Conservation (phyloP, 306 rosid genomes). For the Canavalia ensiformis region DNA sequence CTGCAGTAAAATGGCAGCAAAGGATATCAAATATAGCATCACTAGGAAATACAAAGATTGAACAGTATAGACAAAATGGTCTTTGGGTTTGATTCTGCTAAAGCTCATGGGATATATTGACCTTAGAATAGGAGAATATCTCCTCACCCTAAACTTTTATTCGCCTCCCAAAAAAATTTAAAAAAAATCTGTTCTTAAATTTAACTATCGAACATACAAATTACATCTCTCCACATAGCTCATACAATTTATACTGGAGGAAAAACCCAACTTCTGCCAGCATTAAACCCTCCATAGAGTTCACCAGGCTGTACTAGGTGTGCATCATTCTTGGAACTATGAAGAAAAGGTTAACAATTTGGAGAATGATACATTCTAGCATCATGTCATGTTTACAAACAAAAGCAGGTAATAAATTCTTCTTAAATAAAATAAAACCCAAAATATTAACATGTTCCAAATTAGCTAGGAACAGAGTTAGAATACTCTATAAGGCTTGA, state of each 20-base stretch:
- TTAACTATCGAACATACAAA: not conserved
- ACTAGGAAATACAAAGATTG: conserved; percentile 26
- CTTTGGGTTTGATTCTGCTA: not conserved
- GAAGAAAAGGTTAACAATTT: not conserved
- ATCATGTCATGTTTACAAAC: not conserved
- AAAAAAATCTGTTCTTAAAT: not conserved
- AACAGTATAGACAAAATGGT: conserved; percentile 1
- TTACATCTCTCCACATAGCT: not conserved
- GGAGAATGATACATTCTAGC: conserved; percentile 14
- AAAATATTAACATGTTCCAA: too few species aligned
- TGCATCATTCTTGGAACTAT: not conserved
- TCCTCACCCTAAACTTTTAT: not conserved
- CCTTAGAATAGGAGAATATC: not conserved
- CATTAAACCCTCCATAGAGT: conserved; percentile 13
- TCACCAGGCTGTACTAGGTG: not conserved
- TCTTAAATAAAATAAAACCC: too few species aligned
- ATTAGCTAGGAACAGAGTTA: too few species aligned
- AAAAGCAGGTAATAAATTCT: not conserved
- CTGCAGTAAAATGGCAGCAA: conserved; percentile 45
- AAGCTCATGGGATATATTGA: not conserved
- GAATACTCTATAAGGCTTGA: too few species aligned
- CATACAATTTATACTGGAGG: not conserved
- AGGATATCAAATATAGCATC: conserved; percentile 6
- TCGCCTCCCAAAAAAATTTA: not conserved
- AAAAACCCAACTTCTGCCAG: not conserved